Conservation (phyloP, 2,329 filamentous ascomycete species). For the Juglanconis juglandina region DNA sequence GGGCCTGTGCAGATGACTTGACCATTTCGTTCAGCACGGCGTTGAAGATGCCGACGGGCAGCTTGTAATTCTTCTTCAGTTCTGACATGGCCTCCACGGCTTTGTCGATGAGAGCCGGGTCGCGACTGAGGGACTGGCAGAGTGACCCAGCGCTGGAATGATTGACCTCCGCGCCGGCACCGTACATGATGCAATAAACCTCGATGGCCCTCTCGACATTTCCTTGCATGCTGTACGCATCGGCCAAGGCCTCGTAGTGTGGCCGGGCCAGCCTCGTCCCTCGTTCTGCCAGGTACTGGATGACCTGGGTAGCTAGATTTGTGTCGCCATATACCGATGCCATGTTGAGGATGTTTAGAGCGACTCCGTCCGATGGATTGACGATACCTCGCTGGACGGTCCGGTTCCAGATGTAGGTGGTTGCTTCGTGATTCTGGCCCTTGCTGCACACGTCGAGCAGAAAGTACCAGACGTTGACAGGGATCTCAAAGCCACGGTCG, state of each 20-base stretch:
- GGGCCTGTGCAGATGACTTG: neutral
- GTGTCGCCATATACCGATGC: constrained; percentile 68
- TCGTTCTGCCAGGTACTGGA: constrained; percentile 60
- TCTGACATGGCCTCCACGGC: constrained; percentile 56
- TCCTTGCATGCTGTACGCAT: constrained; percentile 59
- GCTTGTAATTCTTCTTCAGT: constrained; percentile 36
- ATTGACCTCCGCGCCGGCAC: constrained; percentile 56
- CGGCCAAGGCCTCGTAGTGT: constrained; percentile 78
- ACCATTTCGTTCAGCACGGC: constrained; percentile 36
- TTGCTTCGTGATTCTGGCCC: constrained; percentile 60
- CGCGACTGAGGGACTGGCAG: constrained; percentile 49
- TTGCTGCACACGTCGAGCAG: constrained; percentile 73
- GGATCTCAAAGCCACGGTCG: constrained; percentile 29
- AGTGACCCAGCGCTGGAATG: constrained; percentile 62
- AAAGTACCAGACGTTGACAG: constrained; percentile 62
- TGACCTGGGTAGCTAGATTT: constrained; percentile 65
- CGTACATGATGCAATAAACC: constrained; percentile 70
- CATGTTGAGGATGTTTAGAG: constrained; percentile 62
- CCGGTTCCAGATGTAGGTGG: constrained; percentile 68
- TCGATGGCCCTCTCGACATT: constrained; percentile 66
- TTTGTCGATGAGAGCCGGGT: constrained; percentile 42
- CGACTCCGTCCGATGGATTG: constrained; percentile 30
- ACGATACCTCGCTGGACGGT: constrained; percentile 42
- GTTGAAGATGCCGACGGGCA: constrained; percentile 39
- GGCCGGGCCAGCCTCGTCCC: constrained; percentile 56